Evolutionary conservation across 2,329 filamentous ascomycete genomes (phyloP).

Genomic region (Podosphaera xanthii): DNA sequence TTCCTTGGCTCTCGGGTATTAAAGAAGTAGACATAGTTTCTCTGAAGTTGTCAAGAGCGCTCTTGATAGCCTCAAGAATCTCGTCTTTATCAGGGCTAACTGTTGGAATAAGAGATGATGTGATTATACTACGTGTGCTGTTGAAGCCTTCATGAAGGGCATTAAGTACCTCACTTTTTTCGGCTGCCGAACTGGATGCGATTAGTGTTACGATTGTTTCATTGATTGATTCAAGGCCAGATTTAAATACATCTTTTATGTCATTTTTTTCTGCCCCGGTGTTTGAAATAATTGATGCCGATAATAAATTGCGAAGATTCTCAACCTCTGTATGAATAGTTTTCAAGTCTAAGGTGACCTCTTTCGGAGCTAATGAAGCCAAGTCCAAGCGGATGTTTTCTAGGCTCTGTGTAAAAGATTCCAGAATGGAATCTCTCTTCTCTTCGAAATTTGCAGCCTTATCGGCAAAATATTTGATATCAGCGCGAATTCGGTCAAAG

Average conservation of each 20-base stretch:
- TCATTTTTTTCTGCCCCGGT: background rate
- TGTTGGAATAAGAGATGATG: background rate
- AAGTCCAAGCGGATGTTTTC: conserved; percentile 46
- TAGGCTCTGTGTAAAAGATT: conserved; percentile 39
- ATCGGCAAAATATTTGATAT: conserved; percentile 66
- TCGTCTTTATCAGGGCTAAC: background rate
- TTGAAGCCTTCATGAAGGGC: conserved; percentile 46
- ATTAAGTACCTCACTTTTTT: conserved; percentile 44
- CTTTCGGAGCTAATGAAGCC: conserved; percentile 28
- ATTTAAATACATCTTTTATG: background rate
- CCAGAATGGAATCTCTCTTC: conserved; percentile 57
- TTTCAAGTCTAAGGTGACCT: conserved; percentile 30
- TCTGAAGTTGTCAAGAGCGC: conserved; percentile 37
- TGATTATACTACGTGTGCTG: conserved; percentile 29
- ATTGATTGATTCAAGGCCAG: background rate
- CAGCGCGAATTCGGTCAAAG: conserved; percentile 52
- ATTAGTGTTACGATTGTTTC: background rate
- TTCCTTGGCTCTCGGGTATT: conserved; percentile 21
- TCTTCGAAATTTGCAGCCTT: conserved; percentile 38
- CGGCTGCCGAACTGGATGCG: background rate
- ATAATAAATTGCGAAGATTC: conserved; percentile 17
- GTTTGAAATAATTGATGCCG: background rate
- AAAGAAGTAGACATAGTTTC: conserved; percentile 31
- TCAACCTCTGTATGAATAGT: conserved; percentile 35
- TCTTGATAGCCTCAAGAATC: conserved; percentile 26